Base-by-base conservation (phyloP, 2,329 filamentous ascomycete species). In the Septoria linicola region DNA sequence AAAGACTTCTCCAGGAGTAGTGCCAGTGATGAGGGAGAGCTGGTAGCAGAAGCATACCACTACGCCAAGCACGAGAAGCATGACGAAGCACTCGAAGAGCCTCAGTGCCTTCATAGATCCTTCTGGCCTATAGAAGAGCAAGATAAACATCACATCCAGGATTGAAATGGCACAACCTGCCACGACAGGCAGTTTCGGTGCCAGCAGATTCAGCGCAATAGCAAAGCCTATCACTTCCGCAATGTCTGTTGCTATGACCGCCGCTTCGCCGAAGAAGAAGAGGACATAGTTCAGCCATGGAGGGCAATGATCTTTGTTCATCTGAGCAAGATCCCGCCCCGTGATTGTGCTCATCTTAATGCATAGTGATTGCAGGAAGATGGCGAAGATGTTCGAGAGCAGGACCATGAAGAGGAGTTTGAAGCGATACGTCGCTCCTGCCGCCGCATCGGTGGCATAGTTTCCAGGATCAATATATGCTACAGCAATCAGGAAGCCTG, bases 41-140 rank as follows among this genome's bases (percentile, higher is more conserved):
- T 88, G 82, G 35, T 87, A 82, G 65, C 82, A 85, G 66, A 88
- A 88, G 69, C 84, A 87, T 25, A 87, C 66, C 1, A 85, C 82
- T 1, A 88, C 84, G 10, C 79, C 83, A n/a, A 87, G 61, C 8
- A 88, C 84, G 2, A 88, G 69, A 1, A 78, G 66, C 49, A 78
- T 75, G 19, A 88, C 82, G 58, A 85, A 82, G 45, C 77, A 69
- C 66, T 88, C 84, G 55, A 88, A 87, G n/a, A 76, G 59, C 14
- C 82, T 76, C 7, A 85, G 69, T 1, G 80, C 79, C 35, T 72
- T 76, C 75, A 87, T 81, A 2, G 80, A 66, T 36, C 56, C 79
- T 34, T 78, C 73, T 0, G 82, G 81, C 2, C 74, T 73, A 65
- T 87, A 88, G 64, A 87, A 87, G 51, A 87, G 51, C 2, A 88